These are phyloP conservation scores for Pelargonium cotyledonis DNA, from an alignment of 441 rosid species.

Conservation along the genomic window DNA sequence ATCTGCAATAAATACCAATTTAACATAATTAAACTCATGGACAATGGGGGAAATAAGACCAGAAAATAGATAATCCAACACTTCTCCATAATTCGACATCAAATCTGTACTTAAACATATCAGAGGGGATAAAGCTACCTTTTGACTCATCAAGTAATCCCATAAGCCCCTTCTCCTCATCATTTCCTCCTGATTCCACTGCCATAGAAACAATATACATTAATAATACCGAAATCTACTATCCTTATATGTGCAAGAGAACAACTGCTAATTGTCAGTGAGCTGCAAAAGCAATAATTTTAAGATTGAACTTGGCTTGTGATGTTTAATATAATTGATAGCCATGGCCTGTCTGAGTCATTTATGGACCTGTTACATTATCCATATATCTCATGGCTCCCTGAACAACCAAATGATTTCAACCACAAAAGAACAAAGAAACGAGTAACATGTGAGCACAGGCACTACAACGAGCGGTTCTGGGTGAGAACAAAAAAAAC, in stretches of 20 bases:
- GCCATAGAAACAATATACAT: background rate
- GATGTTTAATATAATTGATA: background rate
- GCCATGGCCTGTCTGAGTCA: background rate
- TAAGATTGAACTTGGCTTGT: background rate
- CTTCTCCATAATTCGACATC: too few species aligned
- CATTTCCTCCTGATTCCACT: slow-evolving; percentile 40
- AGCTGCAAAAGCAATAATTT: background rate
- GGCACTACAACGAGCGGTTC: too few species aligned
- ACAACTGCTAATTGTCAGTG: background rate
- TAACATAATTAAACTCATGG: background rate
- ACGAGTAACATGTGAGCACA: too few species aligned
- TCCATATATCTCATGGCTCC: background rate
- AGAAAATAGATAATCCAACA: background rate
- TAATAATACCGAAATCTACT: too few species aligned
- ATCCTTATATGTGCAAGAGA: background rate
- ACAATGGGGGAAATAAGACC: background rate
- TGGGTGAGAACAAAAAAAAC: too few species aligned
- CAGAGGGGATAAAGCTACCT: slow-evolving; percentile 30
- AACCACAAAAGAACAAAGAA: too few species aligned
- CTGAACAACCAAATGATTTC: too few species aligned
- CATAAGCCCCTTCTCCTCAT: slow-evolving; percentile 33
- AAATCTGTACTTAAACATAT: too few species aligned
- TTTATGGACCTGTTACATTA: background rate
- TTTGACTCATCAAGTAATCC: slow-evolving; percentile 38
- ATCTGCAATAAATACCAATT: background rate